Evolutionary conservation across 345 rosid species (phyloP).

Genomic region (Brassica nigra): DNA sequence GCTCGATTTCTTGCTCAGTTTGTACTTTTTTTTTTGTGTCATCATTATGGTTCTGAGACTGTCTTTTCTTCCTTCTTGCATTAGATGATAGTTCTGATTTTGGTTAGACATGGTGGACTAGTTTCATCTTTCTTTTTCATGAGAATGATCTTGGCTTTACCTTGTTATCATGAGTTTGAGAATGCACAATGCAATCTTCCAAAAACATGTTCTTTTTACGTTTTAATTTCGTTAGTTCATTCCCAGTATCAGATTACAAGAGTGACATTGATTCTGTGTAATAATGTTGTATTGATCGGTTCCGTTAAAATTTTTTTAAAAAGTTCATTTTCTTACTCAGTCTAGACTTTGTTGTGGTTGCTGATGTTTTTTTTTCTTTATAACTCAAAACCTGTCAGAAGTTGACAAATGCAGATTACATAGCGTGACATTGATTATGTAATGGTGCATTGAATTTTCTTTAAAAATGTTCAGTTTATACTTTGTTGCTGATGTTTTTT

Average conservation of each 20-base stretch:
- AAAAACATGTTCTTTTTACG: neutral
- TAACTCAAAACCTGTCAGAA: conserved; percentile 13
- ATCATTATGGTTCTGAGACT: conserved; percentile 5
- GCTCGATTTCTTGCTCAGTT: neutral
- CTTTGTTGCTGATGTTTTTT: conserved; percentile 18
- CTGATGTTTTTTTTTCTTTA: conserved; percentile 15
- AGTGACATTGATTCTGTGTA: neutral
- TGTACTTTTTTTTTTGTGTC: neutral
- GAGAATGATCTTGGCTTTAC: conserved; percentile 5
- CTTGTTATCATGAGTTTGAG: neutral
- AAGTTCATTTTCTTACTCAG: neutral
- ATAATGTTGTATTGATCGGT: conserved; percentile 6
- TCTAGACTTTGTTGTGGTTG: neutral
- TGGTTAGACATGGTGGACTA: neutral
- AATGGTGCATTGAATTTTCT: neutral
- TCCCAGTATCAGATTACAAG: neutral
- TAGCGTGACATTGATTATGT: neutral
- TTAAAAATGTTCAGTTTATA: neutral
- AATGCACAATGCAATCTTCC: conserved; percentile 23
- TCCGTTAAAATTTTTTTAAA: too few species aligned
- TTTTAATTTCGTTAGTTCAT: neutral
- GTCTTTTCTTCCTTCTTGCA: neutral
- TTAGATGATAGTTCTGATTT: neutral
- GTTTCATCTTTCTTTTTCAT: neutral
- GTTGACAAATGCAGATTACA: neutral